Conservation (phyloP, 2,329 filamentous ascomycete genomes). For the Hyphodiscus sp. region DNA sequence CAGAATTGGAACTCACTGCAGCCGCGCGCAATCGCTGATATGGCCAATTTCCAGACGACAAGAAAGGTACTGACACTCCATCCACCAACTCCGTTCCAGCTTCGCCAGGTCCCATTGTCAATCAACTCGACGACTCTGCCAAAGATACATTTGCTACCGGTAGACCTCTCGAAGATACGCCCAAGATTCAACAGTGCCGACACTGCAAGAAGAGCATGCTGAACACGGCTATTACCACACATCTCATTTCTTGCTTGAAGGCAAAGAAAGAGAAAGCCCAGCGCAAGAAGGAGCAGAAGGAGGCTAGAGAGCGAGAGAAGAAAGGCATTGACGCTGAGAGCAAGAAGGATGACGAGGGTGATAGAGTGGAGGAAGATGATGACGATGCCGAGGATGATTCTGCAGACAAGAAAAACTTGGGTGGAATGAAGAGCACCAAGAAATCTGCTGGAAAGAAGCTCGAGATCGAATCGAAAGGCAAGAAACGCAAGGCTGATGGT, state of each 20-base stretch:
- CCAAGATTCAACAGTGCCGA: constrained; percentile 80
- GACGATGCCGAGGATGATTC: constrained; percentile 33
- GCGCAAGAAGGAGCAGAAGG: constrained; percentile 31
- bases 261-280: constrained; percentile 39
- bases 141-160: constrained; percentile 76
- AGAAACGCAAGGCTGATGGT: constrained; percentile 70
- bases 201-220: constrained; percentile 89
- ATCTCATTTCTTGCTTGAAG: constrained; percentile 77
- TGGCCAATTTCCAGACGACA: constrained; percentile 39
- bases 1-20: background rate
- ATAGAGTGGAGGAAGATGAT: constrained; percentile 36
- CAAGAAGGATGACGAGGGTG: constrained; percentile 29
- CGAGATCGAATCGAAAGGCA: constrained; percentile 59
- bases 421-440: constrained; percentile 40
- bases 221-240: constrained; percentile 65
- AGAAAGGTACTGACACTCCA: constrained; percentile 39
- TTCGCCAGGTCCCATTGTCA: constrained; percentile 51
- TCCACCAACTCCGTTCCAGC: constrained; percentile 35
- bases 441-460: constrained; percentile 61
- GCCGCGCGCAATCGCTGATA: background rate
- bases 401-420: constrained; percentile 36
- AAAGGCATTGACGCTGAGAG: constrained; percentile 32
- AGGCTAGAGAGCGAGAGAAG: constrained; percentile 34
- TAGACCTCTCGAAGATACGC: constrained; percentile 70
- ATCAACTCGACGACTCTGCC: constrained; percentile 67